A percentile compares a stretch with the other conserved stretches of the same genome.
Evolutionary conservation across 73 alveolate species (phyloP).

Genomic region (Symbiodinium pilosum): DNA sequence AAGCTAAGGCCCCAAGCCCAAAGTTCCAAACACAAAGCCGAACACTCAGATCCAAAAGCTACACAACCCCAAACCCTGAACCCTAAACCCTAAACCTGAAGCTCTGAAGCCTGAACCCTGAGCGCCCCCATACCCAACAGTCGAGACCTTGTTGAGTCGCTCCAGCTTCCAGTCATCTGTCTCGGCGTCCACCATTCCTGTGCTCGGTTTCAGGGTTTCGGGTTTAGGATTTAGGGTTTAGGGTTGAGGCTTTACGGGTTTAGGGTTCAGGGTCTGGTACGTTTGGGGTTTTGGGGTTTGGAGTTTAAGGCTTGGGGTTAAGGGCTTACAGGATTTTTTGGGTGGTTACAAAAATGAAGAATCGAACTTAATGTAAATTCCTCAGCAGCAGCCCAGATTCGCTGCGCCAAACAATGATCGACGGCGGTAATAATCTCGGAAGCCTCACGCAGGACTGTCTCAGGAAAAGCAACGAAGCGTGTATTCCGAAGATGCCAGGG

Average conservation of each 20-base stretch:
- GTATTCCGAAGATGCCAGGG: not conserved
- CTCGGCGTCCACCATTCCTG: slow-evolving; percentile 18
- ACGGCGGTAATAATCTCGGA: not conserved
- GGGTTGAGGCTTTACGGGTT: not conserved
- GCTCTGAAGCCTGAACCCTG: no score
- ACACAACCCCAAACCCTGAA: not conserved
- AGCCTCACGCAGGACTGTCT: slow-evolving; percentile 7
- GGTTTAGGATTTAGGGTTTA: not conserved
- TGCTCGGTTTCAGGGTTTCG: not conserved
- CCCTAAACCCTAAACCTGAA: not conserved
- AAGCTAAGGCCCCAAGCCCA: not conserved
- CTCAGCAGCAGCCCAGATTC: not conserved
- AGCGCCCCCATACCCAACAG: not conserved
- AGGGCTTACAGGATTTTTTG: no score
- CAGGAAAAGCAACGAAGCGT: not conserved
- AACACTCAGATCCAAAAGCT: no score
- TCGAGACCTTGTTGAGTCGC: not conserved
- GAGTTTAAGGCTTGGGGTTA: not conserved
- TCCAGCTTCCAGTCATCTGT: slow-evolving; percentile 16
- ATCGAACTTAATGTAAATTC: not conserved
- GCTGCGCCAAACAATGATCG: not conserved
- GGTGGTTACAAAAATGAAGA: not conserved
- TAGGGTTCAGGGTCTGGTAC: not conserved
- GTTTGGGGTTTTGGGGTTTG: not conserved
- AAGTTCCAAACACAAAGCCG: not conserved